A percentile compares a stretch with the other conserved stretches of the same genome.
Evolutionary conservation across 495 filamentous ascomycete species (phyloP).

Genomic region (Annulohypoxylon moriforme): DNA sequence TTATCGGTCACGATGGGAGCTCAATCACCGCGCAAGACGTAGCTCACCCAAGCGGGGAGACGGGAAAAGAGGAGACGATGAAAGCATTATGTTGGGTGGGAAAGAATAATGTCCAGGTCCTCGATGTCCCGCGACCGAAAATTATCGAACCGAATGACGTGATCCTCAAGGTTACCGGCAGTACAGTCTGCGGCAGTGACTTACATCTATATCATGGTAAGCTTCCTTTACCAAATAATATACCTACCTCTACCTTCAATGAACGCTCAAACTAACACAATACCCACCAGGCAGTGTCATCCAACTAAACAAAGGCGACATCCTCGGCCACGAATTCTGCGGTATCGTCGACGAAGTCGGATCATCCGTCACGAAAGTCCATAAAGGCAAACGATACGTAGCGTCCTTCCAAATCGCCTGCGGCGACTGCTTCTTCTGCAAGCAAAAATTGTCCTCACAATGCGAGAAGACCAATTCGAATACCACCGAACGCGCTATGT

Average conservation of each 20-base stretch:
- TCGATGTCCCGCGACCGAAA: slow-evolving; percentile 73
- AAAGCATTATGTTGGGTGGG: slow-evolving; percentile 79
- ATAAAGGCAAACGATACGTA: slow-evolving; percentile 80
- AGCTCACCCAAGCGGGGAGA: slow-evolving; percentile 54
- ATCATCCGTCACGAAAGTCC: slow-evolving; percentile 63
- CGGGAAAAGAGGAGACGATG: slow-evolving; percentile 70
- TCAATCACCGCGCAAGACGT: slow-evolving; percentile 68
- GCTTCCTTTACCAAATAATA: neutral
- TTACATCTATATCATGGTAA: slow-evolving; percentile 81
- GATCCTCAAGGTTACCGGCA: slow-evolving; percentile 85
- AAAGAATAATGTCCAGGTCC: slow-evolving; percentile 71
- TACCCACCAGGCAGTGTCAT: slow-evolving; percentile 63
- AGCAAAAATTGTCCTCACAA: slow-evolving; percentile 76
- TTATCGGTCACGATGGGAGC: slow-evolving; percentile 71
- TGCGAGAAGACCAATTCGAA: slow-evolving; percentile 85
- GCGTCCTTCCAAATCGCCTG: slow-evolving; percentile 89
- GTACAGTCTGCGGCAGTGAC: slow-evolving; percentile 88
- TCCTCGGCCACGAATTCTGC: slow-evolving; percentile 91
- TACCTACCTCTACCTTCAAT: neutral
- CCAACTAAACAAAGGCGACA: slow-evolving; percentile 83
- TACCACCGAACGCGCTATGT: slow-evolving; percentile 74
- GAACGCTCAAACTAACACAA: neutral
- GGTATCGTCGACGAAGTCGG: slow-evolving; percentile 82
- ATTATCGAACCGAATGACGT: slow-evolving; percentile 81
- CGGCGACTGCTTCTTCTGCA: slow-evolving; percentile 80